Evolutionary conservation across 2,329 filamentous ascomycete species (phyloP), one percentile per base, ranked within the genome.

Genomic region (Colletotrichum gigasporum): DNA sequence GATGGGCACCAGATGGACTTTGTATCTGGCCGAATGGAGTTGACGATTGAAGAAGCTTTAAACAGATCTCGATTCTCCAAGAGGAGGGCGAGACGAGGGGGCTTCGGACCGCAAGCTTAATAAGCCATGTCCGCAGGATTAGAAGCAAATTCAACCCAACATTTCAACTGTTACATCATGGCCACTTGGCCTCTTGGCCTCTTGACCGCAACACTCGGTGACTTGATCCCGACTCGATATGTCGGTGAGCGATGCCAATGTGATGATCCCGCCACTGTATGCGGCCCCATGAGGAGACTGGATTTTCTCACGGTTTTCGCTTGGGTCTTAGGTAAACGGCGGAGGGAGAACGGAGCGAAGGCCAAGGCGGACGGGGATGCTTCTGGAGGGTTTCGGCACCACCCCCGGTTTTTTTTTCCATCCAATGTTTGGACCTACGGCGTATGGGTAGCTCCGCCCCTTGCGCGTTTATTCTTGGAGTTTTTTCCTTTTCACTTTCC

Each of bases 21-120:
- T 57, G 41, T 44, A 51, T 65, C 62, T 65, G 57, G 63, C 51
- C 44, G 58, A 51, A 45, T 35, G 62, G 62, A 61, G 45, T 63
- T 66, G 58, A 65, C 42, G 63, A 60, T 63, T 50, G 26, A 58
- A 56, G 56, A 51, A 41, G n/a, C 18, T 57, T 24, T 37, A 34
- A 12, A 53, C 26, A 39, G 5, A 16, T 45, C 34, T 39, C 34
- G 16, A 10, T 28, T 6, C n/a, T n/a, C 22, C 6, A n/a, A n/a
- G 39, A 30, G 11, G n/a, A 16, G 39, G 20, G 32, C 32, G 20
- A 44, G 12, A 16, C 18, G 44, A 62, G 11, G 50, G 16, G 20
- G 20, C 37, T 32, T 16, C 11, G 63, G 51, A 53, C 20, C 47
- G 63, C 63, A 32, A 51, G 63, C 58, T 65, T 57, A 30, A 52